A percentile compares a stretch with the other conserved stretches of the same genome.
Evolutionary conservation across 106 monocot genomes (phyloP).

Genomic region (Ottelia alismoides): DNA sequence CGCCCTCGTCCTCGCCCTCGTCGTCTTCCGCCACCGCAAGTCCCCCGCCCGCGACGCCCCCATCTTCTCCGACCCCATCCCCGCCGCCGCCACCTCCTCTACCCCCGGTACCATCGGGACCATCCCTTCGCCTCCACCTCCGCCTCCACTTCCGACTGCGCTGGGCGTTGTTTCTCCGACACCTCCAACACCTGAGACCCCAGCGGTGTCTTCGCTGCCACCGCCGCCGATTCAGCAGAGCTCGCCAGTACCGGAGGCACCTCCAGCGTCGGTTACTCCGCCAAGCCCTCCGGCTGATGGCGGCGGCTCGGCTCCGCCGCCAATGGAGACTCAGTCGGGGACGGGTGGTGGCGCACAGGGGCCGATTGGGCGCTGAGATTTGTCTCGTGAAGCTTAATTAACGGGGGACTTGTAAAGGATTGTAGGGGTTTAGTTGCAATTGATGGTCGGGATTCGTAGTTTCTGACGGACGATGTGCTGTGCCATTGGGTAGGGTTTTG

Average conservation of each 20-base stretch:
- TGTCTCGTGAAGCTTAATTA: too few relatives aligned
- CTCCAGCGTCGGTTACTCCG: background rate
- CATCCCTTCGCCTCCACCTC: background rate
- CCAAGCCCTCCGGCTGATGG: background rate
- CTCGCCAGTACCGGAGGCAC: slow-evolving; percentile 2
- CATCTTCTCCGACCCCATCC: slow-evolving; percentile 7
- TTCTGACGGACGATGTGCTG: too few relatives aligned
- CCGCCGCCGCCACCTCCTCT: slow-evolving; percentile 3
- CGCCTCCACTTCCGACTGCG: background rate
- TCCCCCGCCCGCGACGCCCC: background rate
- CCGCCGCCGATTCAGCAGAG: slow-evolving; percentile 3
- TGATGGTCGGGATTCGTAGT: too few relatives aligned
- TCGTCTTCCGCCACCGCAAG: slow-evolving; percentile 29
- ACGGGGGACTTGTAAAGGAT: too few relatives aligned
- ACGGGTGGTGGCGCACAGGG: too few relatives aligned
- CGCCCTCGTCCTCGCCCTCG: slow-evolving; percentile 51
- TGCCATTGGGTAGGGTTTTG: too few relatives aligned
- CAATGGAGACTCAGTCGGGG: background rate
- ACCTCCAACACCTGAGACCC: background rate
- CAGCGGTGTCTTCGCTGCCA: background rate
- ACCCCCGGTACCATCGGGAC: slow-evolving; percentile 1
- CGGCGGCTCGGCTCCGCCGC: background rate
- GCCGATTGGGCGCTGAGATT: too few relatives aligned
- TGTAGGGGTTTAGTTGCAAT: too few relatives aligned
- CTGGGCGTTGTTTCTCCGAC: background rate